Conservation (phyloP, 2,329 filamentous ascomycete species). For the Pseudogymnoascus pannorum region DNA sequence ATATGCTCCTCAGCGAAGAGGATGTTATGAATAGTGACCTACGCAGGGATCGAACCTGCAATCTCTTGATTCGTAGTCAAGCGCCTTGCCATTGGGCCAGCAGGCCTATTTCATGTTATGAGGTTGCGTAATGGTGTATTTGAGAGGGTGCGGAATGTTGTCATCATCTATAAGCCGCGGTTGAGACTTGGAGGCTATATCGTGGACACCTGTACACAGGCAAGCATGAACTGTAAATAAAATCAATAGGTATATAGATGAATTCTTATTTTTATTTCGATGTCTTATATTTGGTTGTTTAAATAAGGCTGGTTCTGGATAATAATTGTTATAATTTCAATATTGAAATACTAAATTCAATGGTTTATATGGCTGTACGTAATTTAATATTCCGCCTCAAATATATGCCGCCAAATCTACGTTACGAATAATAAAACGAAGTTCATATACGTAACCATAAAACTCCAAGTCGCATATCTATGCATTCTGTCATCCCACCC, state of each 20-base stretch:
- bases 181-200: not conserved
- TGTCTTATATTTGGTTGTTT: not conserved
- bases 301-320: not conserved
- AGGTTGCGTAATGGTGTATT: not conserved
- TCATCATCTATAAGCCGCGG: not conserved
- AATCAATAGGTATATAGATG: not conserved
- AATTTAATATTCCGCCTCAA: not conserved
- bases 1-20: not conserved
- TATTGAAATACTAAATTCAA: not conserved
- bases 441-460: not conserved
- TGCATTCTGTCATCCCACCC: not conserved
- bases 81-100: constrained; percentile 51
- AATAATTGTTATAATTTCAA: not conserved
- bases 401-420: not conserved
- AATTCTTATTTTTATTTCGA: not conserved
- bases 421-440: not conserved
- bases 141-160: not conserved
- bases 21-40: constrained; percentile 12
- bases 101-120: constrained; percentile 15
- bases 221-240: not conserved
- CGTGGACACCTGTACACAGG: not conserved
- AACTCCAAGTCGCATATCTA: not conserved
- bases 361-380: not conserved
- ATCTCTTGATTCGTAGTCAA: constrained; percentile 47
- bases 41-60: constrained; percentile 30